Evolutionary conservation across 805 yeast species (phyloP).

Genomic region (Cyberlindnera maclurae): DNA sequence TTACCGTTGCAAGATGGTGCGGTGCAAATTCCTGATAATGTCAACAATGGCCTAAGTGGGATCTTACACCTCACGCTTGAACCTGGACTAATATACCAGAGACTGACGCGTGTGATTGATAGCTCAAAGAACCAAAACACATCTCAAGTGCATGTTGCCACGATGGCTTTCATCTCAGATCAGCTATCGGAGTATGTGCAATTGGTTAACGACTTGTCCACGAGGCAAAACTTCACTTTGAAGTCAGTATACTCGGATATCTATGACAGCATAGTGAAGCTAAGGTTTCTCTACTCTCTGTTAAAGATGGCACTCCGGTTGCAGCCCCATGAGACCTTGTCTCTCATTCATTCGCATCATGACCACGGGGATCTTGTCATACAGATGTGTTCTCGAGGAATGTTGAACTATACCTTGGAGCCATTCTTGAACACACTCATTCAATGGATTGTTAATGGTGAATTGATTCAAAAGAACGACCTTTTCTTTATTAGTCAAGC

Average conservation of each 20-base stretch:
- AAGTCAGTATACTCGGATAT: constrained; percentile 30
- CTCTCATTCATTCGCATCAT: constrained; percentile 41
- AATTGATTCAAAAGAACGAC: constrained; percentile 41
- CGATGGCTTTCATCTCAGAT: constrained; percentile 38
- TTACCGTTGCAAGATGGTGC: constrained; percentile 35
- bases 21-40: constrained; percentile 40
- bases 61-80: constrained; percentile 54
- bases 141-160: constrained; percentile 59
- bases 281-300: constrained; percentile 51
- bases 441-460: constrained; percentile 68
- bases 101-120: constrained; percentile 31
- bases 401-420: constrained; percentile 39
- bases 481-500: constrained; percentile 43
- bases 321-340: constrained; percentile 46
- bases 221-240: constrained; percentile 27
- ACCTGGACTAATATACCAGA: constrained; percentile 60
- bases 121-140: constrained; percentile 18
- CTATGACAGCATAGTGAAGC: constrained; percentile 41
- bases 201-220: constrained; percentile 38
- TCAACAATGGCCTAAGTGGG: constrained; percentile 52
- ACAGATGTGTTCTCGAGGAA: constrained; percentile 31
- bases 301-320: constrained; percentile 25
- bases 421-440: constrained; percentile 58
- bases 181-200: constrained; percentile 37
- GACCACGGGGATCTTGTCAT: constrained; percentile 60